Conservation (phyloP, 1,284 basidiomycete species). For the Marasmius sp. region DNA sequence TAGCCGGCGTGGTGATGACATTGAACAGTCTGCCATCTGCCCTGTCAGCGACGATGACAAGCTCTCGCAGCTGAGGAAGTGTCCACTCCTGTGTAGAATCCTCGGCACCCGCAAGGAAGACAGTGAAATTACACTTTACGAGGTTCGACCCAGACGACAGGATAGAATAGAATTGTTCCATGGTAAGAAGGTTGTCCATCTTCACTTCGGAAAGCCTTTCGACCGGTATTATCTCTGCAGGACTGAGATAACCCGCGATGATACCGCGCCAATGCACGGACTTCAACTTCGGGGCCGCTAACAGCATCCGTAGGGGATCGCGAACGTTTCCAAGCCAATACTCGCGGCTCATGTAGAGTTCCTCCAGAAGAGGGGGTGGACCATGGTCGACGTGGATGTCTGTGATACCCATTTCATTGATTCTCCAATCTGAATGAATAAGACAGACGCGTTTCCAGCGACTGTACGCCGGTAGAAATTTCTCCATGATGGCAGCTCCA, state of each 20-base stretch:
- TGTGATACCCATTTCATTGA: conserved; percentile 19
- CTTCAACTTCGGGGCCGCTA: conserved; percentile 23
- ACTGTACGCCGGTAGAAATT: not conserved
- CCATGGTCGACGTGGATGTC: conserved; percentile 10
- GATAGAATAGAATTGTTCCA: conserved; percentile 17
- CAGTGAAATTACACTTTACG: conserved; percentile 13
- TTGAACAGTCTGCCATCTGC: conserved; percentile 4
- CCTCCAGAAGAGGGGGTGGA: conserved; percentile 21
- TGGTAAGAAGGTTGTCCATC: conserved; percentile 16
- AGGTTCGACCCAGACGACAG: conserved; percentile 15
- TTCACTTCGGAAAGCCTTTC: conserved; percentile 14
- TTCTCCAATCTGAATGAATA: conserved; percentile 24
- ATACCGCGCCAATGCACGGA: conserved; percentile 24
- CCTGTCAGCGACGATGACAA: conserved; percentile 1
- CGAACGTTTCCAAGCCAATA: conserved; percentile 21
- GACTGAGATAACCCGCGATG: conserved; percentile 16
- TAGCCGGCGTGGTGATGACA: conserved; percentile 1
- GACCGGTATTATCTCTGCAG: conserved; percentile 14
- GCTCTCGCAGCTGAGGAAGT: not conserved
- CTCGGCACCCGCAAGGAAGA: conserved; percentile 1
- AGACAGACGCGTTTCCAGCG: conserved; percentile 24
- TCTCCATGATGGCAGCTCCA: not conserved
- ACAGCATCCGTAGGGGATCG: conserved; percentile 19
- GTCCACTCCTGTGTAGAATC: not conserved
- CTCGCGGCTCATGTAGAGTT: conserved; percentile 21